Conservation (phyloP, 495 filamentous ascomycete genomes). For the Podospora appendiculata region DNA sequence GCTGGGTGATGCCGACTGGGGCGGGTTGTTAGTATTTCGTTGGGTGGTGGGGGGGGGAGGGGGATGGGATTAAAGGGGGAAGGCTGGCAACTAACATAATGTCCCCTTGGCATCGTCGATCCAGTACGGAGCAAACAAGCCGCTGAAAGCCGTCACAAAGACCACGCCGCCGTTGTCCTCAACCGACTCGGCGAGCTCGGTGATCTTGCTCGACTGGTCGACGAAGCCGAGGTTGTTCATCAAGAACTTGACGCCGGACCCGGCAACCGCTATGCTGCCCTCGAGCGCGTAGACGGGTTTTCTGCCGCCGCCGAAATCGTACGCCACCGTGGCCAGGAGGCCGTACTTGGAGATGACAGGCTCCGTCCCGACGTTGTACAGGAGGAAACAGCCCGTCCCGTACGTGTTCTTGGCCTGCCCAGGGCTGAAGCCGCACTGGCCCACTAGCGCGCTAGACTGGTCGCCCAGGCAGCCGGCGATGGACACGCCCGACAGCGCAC, state of each 20-base stretch:
- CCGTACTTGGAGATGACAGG: constrained; percentile 89
- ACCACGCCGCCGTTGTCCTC: constrained; percentile 86
- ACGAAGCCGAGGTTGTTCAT: constrained; percentile 86
- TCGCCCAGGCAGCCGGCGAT: constrained; percentile 89
- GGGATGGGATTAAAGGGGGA: not conserved
- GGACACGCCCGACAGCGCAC: constrained; percentile 62
- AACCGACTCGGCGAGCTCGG: constrained; percentile 71
- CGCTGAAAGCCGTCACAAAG: constrained; percentile 95
- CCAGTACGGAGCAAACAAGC: constrained; percentile 97
- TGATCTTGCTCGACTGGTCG: constrained; percentile 69
- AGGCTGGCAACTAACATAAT: constrained; percentile 56
- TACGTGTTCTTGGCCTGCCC: constrained; percentile 95
- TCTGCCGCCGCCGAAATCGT: constrained; percentile 65
- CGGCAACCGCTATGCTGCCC: constrained; percentile 86
- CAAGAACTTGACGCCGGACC: constrained; percentile 83
- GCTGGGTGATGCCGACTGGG: constrained; percentile 79
- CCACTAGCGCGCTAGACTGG: constrained; percentile 86
- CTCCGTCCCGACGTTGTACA: constrained; percentile 88
- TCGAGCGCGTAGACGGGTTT: constrained; percentile 87
- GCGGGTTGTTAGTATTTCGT: constrained; percentile 4
- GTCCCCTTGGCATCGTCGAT: constrained; percentile 94
- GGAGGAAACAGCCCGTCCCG: constrained; percentile 89
- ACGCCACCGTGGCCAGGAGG: constrained; percentile 80
- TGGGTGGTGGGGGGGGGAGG: not conserved
- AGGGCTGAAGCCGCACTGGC: constrained; percentile 81